A percentile compares a stretch with the other conserved stretches of the same genome.
phyloP scores from a whole-genome alignment of 495 filamentous ascomycete species.

The Delitschia confertaspora region DNA sequence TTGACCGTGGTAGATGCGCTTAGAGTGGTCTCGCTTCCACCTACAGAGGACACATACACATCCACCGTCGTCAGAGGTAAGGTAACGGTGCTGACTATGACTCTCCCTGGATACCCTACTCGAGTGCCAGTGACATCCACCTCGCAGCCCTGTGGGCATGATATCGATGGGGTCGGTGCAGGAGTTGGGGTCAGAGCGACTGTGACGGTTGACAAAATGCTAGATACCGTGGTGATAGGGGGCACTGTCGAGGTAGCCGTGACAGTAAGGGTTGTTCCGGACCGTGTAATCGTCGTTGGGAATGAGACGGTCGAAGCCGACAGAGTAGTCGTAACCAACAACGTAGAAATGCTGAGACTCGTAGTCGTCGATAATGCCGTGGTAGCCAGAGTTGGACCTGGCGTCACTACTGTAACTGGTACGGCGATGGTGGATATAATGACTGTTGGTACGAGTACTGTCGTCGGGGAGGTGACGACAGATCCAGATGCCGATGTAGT shows the following conservation, averaged over 20 bases:
- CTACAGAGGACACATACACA: slow-evolving; percentile 11
- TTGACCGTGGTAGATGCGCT: neutral
- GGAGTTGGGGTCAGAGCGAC: neutral
- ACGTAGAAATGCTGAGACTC: neutral
- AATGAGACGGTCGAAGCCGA: neutral
- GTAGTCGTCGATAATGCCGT: too few species aligned
- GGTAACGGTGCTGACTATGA: slow-evolving; percentile 9
- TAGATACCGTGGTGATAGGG: slow-evolving; percentile 1
- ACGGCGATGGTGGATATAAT: slow-evolving; percentile 12
- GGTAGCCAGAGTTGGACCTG: neutral
- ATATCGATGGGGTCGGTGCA: slow-evolving; percentile 4
- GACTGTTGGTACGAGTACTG: slow-evolving; percentile 2
- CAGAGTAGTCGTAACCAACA: neutral
- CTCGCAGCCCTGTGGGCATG: slow-evolving; percentile 18
- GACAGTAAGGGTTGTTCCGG: neutral
- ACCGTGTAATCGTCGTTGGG: neutral
- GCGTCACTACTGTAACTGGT: neutral
- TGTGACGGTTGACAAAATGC: neutral
- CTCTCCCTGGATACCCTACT: slow-evolving; percentile 16
- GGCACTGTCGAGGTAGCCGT: slow-evolving; percentile 1
- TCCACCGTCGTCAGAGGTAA: slow-evolving; percentile 9
- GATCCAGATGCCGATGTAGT: slow-evolving; percentile 1
- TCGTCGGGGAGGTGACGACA: neutral
- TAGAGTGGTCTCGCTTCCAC: neutral
- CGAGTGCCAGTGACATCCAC: slow-evolving; percentile 19